Conservation (phyloP, 2,329 filamentous ascomycete species). For the Xylaria sp. region DNA sequence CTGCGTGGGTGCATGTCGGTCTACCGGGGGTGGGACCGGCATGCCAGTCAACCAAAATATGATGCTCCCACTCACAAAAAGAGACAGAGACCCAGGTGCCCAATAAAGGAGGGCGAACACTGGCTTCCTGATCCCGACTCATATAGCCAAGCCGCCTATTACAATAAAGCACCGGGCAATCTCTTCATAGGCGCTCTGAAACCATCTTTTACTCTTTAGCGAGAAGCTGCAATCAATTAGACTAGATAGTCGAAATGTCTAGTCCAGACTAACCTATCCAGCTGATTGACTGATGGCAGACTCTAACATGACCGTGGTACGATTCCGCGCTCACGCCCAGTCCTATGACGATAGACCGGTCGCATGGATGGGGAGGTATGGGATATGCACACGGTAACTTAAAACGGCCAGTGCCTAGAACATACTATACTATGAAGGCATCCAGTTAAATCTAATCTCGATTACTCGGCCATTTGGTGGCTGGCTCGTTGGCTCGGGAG, state of each 20-base stretch:
- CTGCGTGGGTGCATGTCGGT: slow-evolving; percentile 13
- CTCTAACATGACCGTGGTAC: slow-evolving; percentile 18
- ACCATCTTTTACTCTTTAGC: not conserved
- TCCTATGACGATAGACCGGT: slow-evolving; percentile 26
- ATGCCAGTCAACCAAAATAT: slow-evolving; percentile 22
- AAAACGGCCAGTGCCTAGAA: slow-evolving; percentile 25
- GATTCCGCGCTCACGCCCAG: slow-evolving; percentile 7
- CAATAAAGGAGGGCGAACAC: slow-evolving; percentile 15
- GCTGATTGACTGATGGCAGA: slow-evolving; percentile 23
- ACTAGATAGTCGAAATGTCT: no score
- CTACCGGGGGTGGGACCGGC: slow-evolving; percentile 26
- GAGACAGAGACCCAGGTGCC: not conserved
- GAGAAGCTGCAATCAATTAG: not conserved
- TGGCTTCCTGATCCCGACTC: slow-evolving; percentile 27
- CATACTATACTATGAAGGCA: slow-evolving; percentile 23
- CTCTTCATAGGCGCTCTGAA: not conserved
- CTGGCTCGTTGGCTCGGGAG: slow-evolving; percentile 37
- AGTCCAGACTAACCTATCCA: not conserved
- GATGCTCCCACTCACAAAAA: slow-evolving; percentile 12
- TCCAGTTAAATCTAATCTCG: slow-evolving; percentile 37
- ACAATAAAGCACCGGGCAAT: not conserved
- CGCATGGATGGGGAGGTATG: slow-evolving; percentile 22
- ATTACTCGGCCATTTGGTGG: slow-evolving; percentile 37
- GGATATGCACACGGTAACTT: slow-evolving; percentile 34
- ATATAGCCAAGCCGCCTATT: slow-evolving; percentile 21